Base-by-base conservation (phyloP, 2,329 filamentous ascomycete genomes). In the Fusarium liriodendri region DNA sequence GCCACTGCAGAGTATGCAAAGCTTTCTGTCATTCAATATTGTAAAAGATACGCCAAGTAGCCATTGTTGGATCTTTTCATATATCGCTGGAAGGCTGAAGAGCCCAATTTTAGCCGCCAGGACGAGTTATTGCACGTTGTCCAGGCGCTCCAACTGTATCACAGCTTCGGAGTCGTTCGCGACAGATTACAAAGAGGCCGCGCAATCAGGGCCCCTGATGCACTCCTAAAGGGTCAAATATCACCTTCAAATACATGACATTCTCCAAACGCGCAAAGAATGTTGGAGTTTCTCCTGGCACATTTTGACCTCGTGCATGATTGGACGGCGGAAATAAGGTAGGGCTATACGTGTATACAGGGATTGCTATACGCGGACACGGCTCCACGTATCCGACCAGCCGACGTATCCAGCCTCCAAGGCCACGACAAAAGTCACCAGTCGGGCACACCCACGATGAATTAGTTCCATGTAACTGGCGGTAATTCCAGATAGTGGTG, bases 281-380 rank as follows among this genome's bases (percentile, higher is more conserved):
- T 33, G 29, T 33, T 54, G 6, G 27, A 20, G 50, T 33, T 54
- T 33, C 6, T 29, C 47, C 25, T 4, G 14, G 3, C 25, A 29
- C 4, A 9, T 18, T 14, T 33, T 54, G 11, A 54, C 9, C 27
- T 16, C 27, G 50, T 14, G 11, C 11, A 33, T 33, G 50, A 54
- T 54, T 54, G 29, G 50, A 20, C 20, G 50, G 50, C 6, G 25
- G n/a, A 54, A 54, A 33, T 33, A 33, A 29, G n/a, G n/a, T 33
- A 54, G 13, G 50, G 50, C 50, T 54, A 54, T 54, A 54, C 50
- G 50, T 54, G 50, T 54, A 54, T 54, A 54, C 50, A 20, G 29
- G 29, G 50, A 20, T 54, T 54, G 9, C 47, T 54, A 54, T 54
- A 54, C 50, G 50, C 50, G 50, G 50, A 54, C 18, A 33, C 18